These are phyloP conservation scores for Paratinospora sagittata DNA, from an alignment of 164 flowering plant genomes.

Conservation along the genomic window DNA sequence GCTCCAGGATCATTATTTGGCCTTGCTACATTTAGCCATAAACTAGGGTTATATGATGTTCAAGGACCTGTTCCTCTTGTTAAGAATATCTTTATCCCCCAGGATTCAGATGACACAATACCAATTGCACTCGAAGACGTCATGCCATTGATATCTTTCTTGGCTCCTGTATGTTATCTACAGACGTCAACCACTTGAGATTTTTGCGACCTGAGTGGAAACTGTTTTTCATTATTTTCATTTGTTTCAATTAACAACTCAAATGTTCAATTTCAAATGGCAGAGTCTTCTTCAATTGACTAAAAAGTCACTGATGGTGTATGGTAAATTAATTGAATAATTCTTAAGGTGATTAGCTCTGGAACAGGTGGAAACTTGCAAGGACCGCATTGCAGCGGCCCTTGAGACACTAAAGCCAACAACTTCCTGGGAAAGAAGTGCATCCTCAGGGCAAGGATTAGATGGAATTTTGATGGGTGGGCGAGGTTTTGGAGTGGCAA, in stretches of 20 bases:
- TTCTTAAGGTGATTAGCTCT: slow-evolving; percentile 6
- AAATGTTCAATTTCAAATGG: background rate
- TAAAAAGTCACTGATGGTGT: background rate
- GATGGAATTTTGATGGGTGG: slow-evolving; percentile 92
- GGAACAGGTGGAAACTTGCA: slow-evolving; percentile 87
- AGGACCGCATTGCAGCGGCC: slow-evolving; percentile 83
- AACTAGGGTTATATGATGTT: slow-evolving; percentile 90
- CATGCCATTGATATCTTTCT: slow-evolving; percentile 84
- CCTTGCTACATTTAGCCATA: slow-evolving; percentile 95
- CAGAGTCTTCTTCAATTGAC: background rate
- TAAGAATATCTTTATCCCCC: slow-evolving; percentile 82
- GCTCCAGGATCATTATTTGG: slow-evolving; percentile 91
- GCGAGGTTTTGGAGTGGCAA: slow-evolving; percentile 91
- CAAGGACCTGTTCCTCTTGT: slow-evolving; percentile 97
- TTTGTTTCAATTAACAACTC: background rate
- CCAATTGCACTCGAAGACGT: slow-evolving; percentile 85
- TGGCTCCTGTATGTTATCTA: slow-evolving; percentile 81
- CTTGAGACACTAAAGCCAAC: slow-evolving; percentile 93
- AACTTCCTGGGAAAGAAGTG: slow-evolving; percentile 84
- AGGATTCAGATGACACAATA: slow-evolving; percentile 54
- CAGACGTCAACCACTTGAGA: background rate
- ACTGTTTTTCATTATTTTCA: background rate
- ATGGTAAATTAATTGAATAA: background rate
- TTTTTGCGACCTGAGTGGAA: background rate
- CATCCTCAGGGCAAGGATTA: slow-evolving; percentile 71